phyloP scores from a whole-genome alignment of 805 yeast species.

The Candida vaughaniae region DNA sequence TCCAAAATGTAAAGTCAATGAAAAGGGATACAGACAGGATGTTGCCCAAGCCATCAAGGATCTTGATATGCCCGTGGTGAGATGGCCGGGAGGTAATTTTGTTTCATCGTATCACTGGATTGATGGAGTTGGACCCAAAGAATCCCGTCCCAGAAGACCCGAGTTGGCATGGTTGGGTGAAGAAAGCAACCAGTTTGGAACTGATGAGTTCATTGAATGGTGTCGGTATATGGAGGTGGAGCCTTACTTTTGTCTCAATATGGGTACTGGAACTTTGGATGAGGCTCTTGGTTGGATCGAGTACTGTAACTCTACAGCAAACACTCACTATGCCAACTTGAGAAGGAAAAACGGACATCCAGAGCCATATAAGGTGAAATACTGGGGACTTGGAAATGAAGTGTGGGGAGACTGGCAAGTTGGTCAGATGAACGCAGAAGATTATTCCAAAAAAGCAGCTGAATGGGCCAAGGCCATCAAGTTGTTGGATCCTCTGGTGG shows the following conservation, averaged over 20 bases:
- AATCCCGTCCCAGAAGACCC: constrained; percentile 27
- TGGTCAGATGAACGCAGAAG: constrained; percentile 27
- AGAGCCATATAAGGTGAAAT: constrained; percentile 32
- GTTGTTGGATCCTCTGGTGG: constrained; percentile 25
- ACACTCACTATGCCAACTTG: constrained; percentile 33
- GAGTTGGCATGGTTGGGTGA: constrained; percentile 34
- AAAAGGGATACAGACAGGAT: constrained; percentile 26
- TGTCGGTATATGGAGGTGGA: constrained; percentile 26
- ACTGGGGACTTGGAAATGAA: constrained; percentile 37
- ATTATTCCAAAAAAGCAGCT: constrained; percentile 25
- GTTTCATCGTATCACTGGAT: constrained; percentile 33
- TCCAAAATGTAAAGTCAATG: constrained; percentile 17
- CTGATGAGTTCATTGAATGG: constrained; percentile 36
- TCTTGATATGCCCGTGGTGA: constrained; percentile 29
- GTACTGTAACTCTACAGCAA: constrained; percentile 27
- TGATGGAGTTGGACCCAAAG: constrained; percentile 32
- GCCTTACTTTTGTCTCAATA: constrained; percentile 32
- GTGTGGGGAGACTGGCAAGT: constrained; percentile 38
- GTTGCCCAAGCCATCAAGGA: constrained; percentile 28
- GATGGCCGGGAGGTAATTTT: constrained; percentile 39
- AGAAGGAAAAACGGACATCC: constrained; percentile 31
- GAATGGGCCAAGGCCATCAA: constrained; percentile 37
- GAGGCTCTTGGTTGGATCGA: constrained; percentile 36
- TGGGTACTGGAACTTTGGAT: constrained; percentile 37
- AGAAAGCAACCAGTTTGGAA: constrained; percentile 31